Evolutionary conservation across 75 land plant genomes (phyloP).

Genomic region (Ceratopteris richardii): DNA sequence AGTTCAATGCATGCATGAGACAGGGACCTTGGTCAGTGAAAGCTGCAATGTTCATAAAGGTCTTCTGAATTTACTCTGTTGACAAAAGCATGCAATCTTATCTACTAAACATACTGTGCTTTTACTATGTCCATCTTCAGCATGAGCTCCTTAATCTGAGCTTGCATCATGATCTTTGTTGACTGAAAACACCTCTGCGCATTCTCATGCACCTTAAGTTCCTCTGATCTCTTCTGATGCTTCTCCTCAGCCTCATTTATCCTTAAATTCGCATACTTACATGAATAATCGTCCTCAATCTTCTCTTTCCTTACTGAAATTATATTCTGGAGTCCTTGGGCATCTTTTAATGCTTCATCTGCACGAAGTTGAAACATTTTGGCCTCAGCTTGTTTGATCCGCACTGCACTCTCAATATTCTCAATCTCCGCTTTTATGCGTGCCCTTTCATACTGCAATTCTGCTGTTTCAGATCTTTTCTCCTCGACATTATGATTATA

Average conservation of each 20-base stretch:
- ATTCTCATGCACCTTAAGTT: conserved; percentile 59
- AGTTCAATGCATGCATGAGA: no score
- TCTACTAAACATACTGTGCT: conserved; percentile 19
- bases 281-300: conserved; percentile 68
- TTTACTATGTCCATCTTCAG: conserved; percentile 80
- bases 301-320: conserved; percentile 61
- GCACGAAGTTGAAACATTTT: conserved; percentile 84
- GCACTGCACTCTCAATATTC: conserved; percentile 80
- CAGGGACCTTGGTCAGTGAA: no score
- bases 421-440: conserved; percentile 59
- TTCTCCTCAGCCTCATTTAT: conserved; percentile 65
- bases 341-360: conserved; percentile 84
- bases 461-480: conserved; percentile 30
- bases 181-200: conserved; percentile 51
- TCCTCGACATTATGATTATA: conserved; percentile 32
- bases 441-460: conserved; percentile 33
- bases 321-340: conserved; percentile 70
- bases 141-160: conserved; percentile 74
- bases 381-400: conserved; percentile 81
- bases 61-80: no score
- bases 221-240: conserved; percentile 58
- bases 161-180: conserved; percentile 79
- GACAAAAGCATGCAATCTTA: neutral
- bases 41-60: no score
- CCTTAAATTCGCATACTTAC: conserved; percentile 47